Percentiles rank a stretch among this genome's conserved stretches.
These are phyloP conservation scores for Neurospora sp. DNA, from an alignment of 2,329 filamentous ascomycete species.

Conservation along the genomic window DNA sequence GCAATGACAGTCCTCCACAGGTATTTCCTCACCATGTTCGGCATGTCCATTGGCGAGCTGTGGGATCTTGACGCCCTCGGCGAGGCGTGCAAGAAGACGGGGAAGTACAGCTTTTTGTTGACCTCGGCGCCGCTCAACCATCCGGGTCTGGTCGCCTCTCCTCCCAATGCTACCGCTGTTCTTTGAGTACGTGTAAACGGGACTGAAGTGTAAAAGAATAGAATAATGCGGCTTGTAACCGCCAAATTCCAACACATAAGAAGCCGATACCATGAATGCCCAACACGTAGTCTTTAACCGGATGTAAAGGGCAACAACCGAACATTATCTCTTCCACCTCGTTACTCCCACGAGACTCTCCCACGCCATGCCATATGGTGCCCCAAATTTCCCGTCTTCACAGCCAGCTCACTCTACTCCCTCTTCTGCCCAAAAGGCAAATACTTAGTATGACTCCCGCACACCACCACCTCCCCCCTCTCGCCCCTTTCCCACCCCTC, in stretches of 20 bases:
- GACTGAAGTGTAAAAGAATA: not conserved
- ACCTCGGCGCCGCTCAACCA: slow-evolving; percentile 51
- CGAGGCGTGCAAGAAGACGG: slow-evolving; percentile 39
- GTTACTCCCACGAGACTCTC: not conserved
- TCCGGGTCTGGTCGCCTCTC: slow-evolving; percentile 39
- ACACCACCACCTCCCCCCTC: slow-evolving; percentile 2
- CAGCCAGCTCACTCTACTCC: not conserved
- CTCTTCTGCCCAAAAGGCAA: slow-evolving; percentile 5
- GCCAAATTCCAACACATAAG: not conserved
- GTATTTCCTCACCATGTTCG: slow-evolving; percentile 40
- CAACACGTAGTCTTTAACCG: slow-evolving; percentile 33
- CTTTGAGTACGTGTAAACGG: slow-evolving; percentile 20
- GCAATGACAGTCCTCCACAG: slow-evolving; percentile 32
- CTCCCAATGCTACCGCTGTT: slow-evolving; percentile 39
- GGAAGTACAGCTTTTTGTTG: slow-evolving; percentile 52
- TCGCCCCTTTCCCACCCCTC: slow-evolving; percentile 22
- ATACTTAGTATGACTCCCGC: slow-evolving; percentile 8
- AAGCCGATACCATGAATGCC: not conserved
- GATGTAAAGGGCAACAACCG: not conserved
- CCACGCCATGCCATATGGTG: not conserved
- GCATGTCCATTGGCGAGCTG: slow-evolving; percentile 45
- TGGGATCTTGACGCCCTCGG: slow-evolving; percentile 46
- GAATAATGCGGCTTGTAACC: not conserved
- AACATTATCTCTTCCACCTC: too few species aligned
- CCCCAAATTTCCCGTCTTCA: not conserved